These are phyloP conservation scores for Macadamia tetraphylla DNA, from an alignment of 164 flowering plant genomes.

Conservation along the genomic window DNA sequence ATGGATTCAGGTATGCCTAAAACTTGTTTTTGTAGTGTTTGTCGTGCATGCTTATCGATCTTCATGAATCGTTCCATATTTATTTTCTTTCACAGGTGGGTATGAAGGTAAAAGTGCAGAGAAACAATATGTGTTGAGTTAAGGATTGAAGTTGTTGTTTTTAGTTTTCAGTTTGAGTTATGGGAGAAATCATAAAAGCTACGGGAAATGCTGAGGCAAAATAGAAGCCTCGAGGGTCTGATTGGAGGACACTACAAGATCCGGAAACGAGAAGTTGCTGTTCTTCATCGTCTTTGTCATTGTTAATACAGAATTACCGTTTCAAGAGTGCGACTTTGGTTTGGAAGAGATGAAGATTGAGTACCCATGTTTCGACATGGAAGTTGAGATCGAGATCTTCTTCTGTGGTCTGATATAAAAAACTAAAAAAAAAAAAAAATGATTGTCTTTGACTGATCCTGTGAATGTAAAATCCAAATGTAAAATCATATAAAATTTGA, in stretches of 20 bases:
- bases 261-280: slow-evolving; percentile 82
- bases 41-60: too few relatives aligned
- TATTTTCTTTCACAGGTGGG: too few relatives aligned
- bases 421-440: too few relatives aligned
- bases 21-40: too few relatives aligned
- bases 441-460: too few relatives aligned
- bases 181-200: neutral
- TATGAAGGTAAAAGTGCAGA: too few relatives aligned
- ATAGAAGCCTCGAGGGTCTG: slow-evolving; percentile 30
- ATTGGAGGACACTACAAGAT: slow-evolving; percentile 48
- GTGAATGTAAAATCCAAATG: too few relatives aligned
- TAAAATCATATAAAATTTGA: too few relatives aligned
- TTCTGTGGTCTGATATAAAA: slow-evolving; percentile 26
- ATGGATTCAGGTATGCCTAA: too few relatives aligned
- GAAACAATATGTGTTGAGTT: neutral
- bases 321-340: slow-evolving; percentile 68
- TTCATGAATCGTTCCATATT: too few relatives aligned
- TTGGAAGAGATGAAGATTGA: slow-evolving; percentile 59
- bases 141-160: neutral
- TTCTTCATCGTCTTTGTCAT: slow-evolving; percentile 67
- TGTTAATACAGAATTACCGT: slow-evolving; percentile 53
- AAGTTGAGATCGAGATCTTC: slow-evolving; percentile 43
- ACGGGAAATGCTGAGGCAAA: slow-evolving; percentile 49
- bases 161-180: neutral
- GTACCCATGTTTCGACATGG: slow-evolving; percentile 81